Base-by-base conservation (phyloP, 1,284 basidiomycete genomes). In the Papiliotrema nemorosa region DNA sequence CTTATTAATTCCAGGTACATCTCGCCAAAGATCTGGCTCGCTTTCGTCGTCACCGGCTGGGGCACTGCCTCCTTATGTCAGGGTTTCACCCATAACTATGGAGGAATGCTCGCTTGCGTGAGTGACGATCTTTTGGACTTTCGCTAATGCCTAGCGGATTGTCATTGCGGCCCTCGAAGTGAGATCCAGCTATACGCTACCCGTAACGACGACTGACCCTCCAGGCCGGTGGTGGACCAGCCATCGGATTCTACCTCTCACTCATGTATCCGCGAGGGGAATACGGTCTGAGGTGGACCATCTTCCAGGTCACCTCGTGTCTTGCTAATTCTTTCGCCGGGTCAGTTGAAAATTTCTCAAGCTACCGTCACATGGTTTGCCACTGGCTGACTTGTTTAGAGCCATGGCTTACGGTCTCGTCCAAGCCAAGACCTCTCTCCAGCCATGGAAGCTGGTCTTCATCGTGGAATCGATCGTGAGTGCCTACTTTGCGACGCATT, bases 391-490 rank as follows among this genome's bases (percentile, higher is more conserved):
- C 35, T 7, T 3, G 5, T 9, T 38, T 27, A 57, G 52, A 5
- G 55, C 55, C 21, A 47, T 47, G 22, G 55, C 55, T 10, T 57
- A 54, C 47, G 55, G 55, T 29, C 44, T 57, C 13, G 55, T 57
- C 5, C 55, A 57, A 42, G 45, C 45, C 7, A 43, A 52, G n/a
- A 57, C 53, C 16, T 25, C 55, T 24, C 34, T 54, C 18, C 27
- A 37, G 3, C 49, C 55, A 33, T 57, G 55, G 55, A 33, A 47
- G 31, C 50, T 57, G 33, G 52, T 57, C 20, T 57, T 44, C 42
- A 40, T 57, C 49, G 53, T 57, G 16, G 53, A 57, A 35, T 54
- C 55, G 4, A 37, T 42, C 14, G 55, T 57, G 21, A 51, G 55
- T 45, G 7, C 4, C 38, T 27, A 4, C 18, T 10, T 16, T n/a